These are phyloP conservation scores for Xerocomellus chrysenteron DNA, from an alignment of 768 basidiomycete genomes.

Conservation along the genomic window DNA sequence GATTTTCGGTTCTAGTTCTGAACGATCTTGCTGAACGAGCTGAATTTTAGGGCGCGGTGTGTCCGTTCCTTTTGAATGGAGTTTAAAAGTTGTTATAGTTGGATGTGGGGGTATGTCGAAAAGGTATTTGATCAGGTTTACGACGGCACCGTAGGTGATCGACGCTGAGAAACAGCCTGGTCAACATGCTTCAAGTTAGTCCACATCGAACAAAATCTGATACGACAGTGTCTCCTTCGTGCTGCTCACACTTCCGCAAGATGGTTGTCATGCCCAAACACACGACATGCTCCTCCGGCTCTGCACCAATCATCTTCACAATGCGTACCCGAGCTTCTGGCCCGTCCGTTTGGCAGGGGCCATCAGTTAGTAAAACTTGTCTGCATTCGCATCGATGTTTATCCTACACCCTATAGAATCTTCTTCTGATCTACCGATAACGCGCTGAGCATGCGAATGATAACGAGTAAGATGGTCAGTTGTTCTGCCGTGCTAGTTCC, in stretches of 20 bases:
- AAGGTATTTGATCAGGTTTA: conserved; percentile 47
- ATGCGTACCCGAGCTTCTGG: conserved; percentile 39
- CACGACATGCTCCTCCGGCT: conserved; percentile 51
- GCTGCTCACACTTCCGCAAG: conserved; percentile 63
- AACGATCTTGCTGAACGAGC: not conserved
- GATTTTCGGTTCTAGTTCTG: not conserved
- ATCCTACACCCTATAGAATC: not conserved
- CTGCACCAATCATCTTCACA: conserved; percentile 44
- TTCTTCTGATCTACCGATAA: not conserved
- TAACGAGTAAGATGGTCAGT: not conserved
- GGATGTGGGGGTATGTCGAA: conserved; percentile 53
- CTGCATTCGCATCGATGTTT: conserved; percentile 46
- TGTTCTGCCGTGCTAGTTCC: conserved; percentile 3
- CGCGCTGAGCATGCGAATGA: not conserved
- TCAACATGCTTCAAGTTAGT: not conserved
- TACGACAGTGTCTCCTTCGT: conserved; percentile 47
- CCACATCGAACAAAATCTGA: not conserved
- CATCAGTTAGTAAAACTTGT: conserved; percentile 44
- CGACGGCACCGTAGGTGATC: conserved; percentile 55
- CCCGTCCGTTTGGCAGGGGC: conserved; percentile 12
- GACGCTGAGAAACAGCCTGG: conserved; percentile 34
- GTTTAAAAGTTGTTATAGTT: not conserved
- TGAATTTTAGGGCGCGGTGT: not conserved
- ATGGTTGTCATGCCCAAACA: conserved; percentile 57
- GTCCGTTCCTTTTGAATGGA: not conserved